A percentile compares a stretch with the other conserved stretches of the same genome.
phyloP scores from a whole-genome alignment of 2,329 filamentous ascomycete species.

The Leptographium wingfieldii region DNA sequence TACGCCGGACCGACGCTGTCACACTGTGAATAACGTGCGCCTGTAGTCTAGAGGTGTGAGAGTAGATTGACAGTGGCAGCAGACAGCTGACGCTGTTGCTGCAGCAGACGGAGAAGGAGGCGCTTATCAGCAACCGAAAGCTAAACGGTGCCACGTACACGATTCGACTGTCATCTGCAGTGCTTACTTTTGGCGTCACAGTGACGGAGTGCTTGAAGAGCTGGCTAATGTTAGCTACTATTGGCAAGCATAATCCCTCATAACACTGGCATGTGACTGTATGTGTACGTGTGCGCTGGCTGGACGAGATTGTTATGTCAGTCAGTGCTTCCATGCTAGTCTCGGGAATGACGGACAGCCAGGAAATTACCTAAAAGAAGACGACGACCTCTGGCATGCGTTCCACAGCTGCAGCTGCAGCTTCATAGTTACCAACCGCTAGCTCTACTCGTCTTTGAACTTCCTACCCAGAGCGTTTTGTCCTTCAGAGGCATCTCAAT shows the following conservation, averaged over 20 bases:
- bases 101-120: not conserved
- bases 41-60: not conserved
- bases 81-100: not conserved
- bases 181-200: not conserved
- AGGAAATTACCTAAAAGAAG: not conserved
- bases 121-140: not conserved
- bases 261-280: not conserved
- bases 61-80: conserved; percentile 2
- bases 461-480: not conserved
- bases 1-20: not conserved
- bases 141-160: not conserved
- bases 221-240: not conserved
- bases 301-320: not conserved
- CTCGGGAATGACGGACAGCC: not conserved
- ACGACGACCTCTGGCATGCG: not conserved
- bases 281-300: not conserved
- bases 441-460: conserved; percentile 3
- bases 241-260: too few relatives aligned
- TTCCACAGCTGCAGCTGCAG: too few relatives aligned
- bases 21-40: conserved; percentile 1
- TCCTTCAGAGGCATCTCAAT: conserved; percentile 2
- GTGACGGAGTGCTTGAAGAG: not conserved
- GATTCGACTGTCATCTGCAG: not conserved
- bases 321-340: not conserved
- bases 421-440: not conserved